These are phyloP conservation scores for Claviceps cyperi DNA, from an alignment of 2,329 filamentous ascomycete genomes.

Conservation along the genomic window DNA sequence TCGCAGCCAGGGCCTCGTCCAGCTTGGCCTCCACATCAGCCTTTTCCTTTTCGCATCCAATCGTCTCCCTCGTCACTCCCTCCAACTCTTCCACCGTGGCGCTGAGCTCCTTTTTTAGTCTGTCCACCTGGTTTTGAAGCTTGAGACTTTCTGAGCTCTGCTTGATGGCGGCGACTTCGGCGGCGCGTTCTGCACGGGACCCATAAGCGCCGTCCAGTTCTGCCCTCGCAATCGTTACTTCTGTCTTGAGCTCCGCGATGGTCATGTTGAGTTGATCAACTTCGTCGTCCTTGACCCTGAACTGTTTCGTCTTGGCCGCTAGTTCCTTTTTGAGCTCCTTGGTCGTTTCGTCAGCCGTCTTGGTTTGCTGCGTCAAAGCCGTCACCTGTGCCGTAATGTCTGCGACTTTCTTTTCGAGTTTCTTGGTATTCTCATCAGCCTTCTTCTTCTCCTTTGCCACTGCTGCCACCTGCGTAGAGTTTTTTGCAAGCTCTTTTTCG, in stretches of 20 bases:
- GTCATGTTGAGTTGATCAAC: constrained; percentile 35
- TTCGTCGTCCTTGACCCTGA: constrained; percentile 35
- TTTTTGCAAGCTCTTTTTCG: constrained; percentile 11
- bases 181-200: constrained; percentile 41
- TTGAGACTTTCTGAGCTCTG: constrained; percentile 29
- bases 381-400: constrained; percentile 12
- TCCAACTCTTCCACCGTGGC: constrained; percentile 37
- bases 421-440: constrained; percentile 15
- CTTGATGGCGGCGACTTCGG: constrained; percentile 41
- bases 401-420: constrained; percentile 15
- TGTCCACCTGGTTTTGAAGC: constrained; percentile 32
- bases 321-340: constrained; percentile 14
- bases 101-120: constrained; percentile 35
- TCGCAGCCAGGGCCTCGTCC: constrained; percentile 15
- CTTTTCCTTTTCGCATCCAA: constrained; percentile 36
- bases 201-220: constrained; percentile 49
- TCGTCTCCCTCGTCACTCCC: constrained; percentile 37
- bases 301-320: constrained; percentile 25
- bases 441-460: constrained; percentile 12
- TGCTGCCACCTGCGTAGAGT: constrained; percentile 12
- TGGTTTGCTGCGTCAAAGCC: constrained; percentile 14
- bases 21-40: constrained; percentile 27
- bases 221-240: constrained; percentile 44
- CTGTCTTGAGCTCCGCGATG: constrained; percentile 45
- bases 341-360: constrained; percentile 15